These are phyloP conservation scores for Adansonia gregorii DNA, from an alignment of 441 rosid species.

Conservation along the genomic window DNA sequence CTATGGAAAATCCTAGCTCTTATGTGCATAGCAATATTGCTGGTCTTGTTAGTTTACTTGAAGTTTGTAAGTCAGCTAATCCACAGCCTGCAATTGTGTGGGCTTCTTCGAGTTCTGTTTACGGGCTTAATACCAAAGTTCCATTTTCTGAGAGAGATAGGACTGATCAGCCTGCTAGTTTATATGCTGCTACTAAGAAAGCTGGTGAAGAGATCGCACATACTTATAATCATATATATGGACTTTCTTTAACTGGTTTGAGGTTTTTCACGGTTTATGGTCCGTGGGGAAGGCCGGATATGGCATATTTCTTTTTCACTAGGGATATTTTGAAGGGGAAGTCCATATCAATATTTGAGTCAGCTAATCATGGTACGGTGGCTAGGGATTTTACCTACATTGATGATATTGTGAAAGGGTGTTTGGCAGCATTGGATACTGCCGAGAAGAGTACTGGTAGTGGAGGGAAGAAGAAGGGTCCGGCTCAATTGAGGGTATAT, in stretches of 20 bases:
- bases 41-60: conserved; percentile 84
- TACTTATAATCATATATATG: conserved; percentile 92
- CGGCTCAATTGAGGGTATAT: conserved; percentile 88
- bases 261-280: conserved; percentile 98
- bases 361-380: conserved; percentile 73
- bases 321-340: conserved; percentile 86
- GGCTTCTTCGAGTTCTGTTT: conserved; percentile 98
- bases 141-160: conserved; percentile 90
- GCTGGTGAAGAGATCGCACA: conserved; percentile 99
- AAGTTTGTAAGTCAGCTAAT: conserved; percentile 79
- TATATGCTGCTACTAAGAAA: conserved; percentile 96
- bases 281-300: conserved; percentile 99
- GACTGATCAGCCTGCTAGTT: conserved; percentile 98
- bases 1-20: conserved; percentile 92
- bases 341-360: conserved; percentile 76
- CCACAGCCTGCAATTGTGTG: conserved; percentile 96
- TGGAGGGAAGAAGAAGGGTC: conserved; percentile 90
- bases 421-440: conserved; percentile 85
- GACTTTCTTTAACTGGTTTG: conserved; percentile 89
- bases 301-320: conserved; percentile 99
- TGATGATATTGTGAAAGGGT: conserved; percentile 96
- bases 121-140: conserved; percentile 89
- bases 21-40: conserved; percentile 96
- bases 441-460: conserved; percentile 95
- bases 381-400: conserved; percentile 97